A percentile compares a stretch with the other conserved stretches of the same genome.
phyloP scores from a whole-genome alignment of 1,284 basidiomycete species.

The Ustilago shanxiensis region DNA sequence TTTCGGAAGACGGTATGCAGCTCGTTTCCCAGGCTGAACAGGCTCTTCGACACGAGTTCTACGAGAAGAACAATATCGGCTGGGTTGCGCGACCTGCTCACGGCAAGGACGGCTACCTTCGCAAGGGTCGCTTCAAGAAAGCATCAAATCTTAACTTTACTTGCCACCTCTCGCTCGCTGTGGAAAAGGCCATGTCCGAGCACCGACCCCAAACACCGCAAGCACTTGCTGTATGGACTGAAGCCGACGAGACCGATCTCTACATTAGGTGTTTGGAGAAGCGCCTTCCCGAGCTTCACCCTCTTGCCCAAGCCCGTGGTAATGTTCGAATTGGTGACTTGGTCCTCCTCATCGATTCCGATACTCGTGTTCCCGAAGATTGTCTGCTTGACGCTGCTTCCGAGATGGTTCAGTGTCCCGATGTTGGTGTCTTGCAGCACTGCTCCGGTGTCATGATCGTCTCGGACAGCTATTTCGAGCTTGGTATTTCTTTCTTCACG shows the following conservation, averaged over 20 bases:
- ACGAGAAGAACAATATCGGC: constrained; percentile 79
- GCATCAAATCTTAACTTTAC: constrained; percentile 91
- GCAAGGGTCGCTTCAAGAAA: constrained; percentile 91
- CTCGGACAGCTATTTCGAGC: constrained; percentile 85
- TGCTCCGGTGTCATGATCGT: constrained; percentile 86
- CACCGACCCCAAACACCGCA: too few relatives aligned
- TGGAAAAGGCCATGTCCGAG: neutral
- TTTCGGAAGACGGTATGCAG: constrained; percentile 83
- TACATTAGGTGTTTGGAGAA: too few relatives aligned
- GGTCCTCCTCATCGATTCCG: constrained; percentile 75
- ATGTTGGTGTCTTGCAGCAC: constrained; percentile 85
- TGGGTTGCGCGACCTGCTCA: constrained; percentile 84
- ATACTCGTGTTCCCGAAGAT: constrained; percentile 86
- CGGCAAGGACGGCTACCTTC: constrained; percentile 78
- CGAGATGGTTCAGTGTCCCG: constrained; percentile 81
- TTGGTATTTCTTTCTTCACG: constrained; percentile 73
- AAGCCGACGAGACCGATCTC: neutral
- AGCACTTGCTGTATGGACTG: too few relatives aligned
- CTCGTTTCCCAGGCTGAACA: constrained; percentile 76
- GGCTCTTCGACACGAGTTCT: constrained; percentile 80
- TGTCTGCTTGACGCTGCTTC: constrained; percentile 86
- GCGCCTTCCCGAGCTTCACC: too few relatives aligned
- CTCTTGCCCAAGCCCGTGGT: constrained; percentile 69
- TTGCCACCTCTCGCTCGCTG: constrained; percentile 76
- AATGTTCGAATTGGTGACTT: constrained; percentile 58